These are phyloP conservation scores for Termitomyces sp. DNA, from an alignment of 768 basidiomycete genomes.

Conservation along the genomic window DNA sequence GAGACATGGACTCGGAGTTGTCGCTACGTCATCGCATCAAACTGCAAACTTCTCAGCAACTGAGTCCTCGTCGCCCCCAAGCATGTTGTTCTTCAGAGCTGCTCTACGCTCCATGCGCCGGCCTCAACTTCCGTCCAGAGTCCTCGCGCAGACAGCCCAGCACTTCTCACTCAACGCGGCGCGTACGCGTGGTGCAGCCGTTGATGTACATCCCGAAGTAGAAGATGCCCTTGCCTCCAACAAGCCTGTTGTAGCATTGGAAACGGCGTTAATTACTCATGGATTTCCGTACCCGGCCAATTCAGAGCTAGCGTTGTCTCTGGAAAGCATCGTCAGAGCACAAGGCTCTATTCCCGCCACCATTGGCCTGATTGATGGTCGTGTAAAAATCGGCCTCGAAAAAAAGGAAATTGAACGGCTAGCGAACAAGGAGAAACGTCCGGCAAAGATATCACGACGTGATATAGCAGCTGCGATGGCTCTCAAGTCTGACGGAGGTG, in stretches of 20 bases:
- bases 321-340: conserved; percentile 71
- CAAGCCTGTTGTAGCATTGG: conserved; percentile 82
- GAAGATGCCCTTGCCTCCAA: conserved; percentile 66
- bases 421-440: conserved; percentile 45
- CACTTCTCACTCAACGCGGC: conserved; percentile 5
- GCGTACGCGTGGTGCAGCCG: conserved; percentile 24
- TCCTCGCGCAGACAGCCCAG: neutral
- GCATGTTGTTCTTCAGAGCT: neutral
- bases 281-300: conserved; percentile 86
- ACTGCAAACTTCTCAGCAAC: neutral
- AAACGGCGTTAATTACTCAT: conserved; percentile 90
- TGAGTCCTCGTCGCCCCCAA: neutral
- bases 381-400: conserved; percentile 82
- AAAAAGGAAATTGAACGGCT: conserved; percentile 62
- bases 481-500: conserved; percentile 68
- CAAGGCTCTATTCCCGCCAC: conserved; percentile 87
- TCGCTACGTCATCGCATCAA: neutral
- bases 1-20: conserved; percentile 3
- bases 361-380: conserved; percentile 78
- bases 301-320: conserved; percentile 60
- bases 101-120: neutral
- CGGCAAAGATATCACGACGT: conserved; percentile 71
- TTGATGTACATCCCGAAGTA: conserved; percentile 83
- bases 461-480: conserved; percentile 79
- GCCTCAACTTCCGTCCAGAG: neutral